Evolutionary conservation across 257 asterid genomes (phyloP).

Genomic region (Nicotiana obtusifolia): DNA sequence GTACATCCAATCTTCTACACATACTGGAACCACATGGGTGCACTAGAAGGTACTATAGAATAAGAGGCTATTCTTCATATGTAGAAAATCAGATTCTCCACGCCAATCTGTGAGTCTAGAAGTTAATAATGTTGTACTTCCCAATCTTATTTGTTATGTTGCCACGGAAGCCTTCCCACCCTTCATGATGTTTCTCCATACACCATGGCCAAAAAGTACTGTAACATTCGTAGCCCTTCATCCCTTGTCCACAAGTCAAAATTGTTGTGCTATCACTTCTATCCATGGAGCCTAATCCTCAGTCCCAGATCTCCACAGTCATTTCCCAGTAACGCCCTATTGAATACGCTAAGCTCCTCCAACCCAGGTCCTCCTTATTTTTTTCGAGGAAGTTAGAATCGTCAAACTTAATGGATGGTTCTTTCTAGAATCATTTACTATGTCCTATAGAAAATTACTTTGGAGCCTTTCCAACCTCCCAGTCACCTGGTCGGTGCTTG

Average conservation of each 20-base stretch:
- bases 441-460: not conserved
- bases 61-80: not conserved
- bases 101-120: not conserved
- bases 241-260: not conserved
- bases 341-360: not conserved
- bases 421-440: not conserved
- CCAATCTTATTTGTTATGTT: not conserved
- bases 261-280: not conserved
- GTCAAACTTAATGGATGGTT: not conserved
- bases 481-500: not conserved
- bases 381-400: not conserved
- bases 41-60: not conserved
- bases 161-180: not conserved
- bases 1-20: not conserved
- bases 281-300: not conserved
- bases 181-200: not conserved
- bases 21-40: not conserved
- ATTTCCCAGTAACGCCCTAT: not conserved
- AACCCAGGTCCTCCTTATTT: not conserved
- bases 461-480: not conserved
- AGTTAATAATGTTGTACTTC: not conserved
- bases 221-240: not conserved
- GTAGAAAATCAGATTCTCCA: not conserved
- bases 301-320: not conserved
- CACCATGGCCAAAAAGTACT: not conserved